Evolutionary conservation across 2,329 filamentous ascomycete species (phyloP), one percentile per base, ranked within the genome.

Genomic region (Colletotrichum sp.): DNA sequence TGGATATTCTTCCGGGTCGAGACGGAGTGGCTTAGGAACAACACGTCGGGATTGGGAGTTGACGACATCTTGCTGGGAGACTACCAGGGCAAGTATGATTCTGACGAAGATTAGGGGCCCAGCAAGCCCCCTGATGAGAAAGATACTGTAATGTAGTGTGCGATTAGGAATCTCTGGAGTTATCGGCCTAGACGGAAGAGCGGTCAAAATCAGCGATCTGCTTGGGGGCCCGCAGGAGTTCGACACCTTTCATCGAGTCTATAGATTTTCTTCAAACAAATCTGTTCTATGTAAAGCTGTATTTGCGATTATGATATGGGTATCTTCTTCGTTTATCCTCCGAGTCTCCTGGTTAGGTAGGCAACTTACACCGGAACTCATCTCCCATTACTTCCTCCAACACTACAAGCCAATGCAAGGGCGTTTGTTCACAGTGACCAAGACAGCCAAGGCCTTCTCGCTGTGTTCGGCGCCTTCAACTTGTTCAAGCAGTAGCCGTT

Each of bases 1-100:
- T 99, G 97, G 97, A 95, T 98, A 73, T 98, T 98, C 85, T 95
- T 98, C 85, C 91, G 97, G 12, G 93, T 98, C 55, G 97, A 99
- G 88, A 96, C 95, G 27, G 97, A 99, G 87, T 98, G 94, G 94
- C 91, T 95, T 85, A 88, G 92, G 85, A 89, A 85, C 78, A 86
- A 85, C 16, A 83, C 84, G 22, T 82, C 83, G 84, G 84, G 92
- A 83, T 78, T 92, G 84, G 82, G 89, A 81, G 80, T 90, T 82
- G 93, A 95, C 79, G 94, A 96, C 82, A 92, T 97, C 70, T 86
- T 96, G 66, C 88, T 97, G 39, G 93, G 93, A 15, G 93, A 96
- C 80, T 94, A 93, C 81, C 89, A 89, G 78, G 90, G 90, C 76
- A 94, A 93, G 81, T 85, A 87, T 74, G 90, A 76, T 65, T 76